phyloP scores from a whole-genome alignment of 768 basidiomycete genomes.

The Russula sp. region DNA sequence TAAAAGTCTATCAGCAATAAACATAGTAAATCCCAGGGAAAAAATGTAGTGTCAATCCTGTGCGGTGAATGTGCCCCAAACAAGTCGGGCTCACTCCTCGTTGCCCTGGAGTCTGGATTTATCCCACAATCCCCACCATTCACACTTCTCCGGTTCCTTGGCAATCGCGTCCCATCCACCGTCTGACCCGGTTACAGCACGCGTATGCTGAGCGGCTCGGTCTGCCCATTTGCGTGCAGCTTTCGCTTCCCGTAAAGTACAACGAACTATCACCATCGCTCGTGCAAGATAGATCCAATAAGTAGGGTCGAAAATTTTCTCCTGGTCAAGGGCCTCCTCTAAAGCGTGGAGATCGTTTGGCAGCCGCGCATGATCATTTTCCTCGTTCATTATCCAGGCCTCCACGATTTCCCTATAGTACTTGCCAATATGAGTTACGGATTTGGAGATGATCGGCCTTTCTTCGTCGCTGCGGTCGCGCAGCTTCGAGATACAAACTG shows the following conservation, averaged over 20 bases:
- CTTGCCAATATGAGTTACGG: not conserved
- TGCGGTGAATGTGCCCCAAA: not conserved
- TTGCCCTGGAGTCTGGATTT: conserved; percentile 5
- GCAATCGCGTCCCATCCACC: conserved; percentile 23
- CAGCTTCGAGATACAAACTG: conserved; percentile 31
- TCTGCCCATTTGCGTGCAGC: conserved; percentile 13
- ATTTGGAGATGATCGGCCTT: not conserved
- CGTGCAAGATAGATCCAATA: conserved; percentile 8
- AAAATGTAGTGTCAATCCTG: not conserved
- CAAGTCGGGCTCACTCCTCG: not conserved
- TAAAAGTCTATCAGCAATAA: not conserved
- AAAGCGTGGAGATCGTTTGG: conserved; percentile 1
- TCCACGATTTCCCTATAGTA: conserved; percentile 16
- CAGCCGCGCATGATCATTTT: conserved; percentile 4
- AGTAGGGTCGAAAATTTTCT: conserved; percentile 13
- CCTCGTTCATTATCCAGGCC: conserved; percentile 8
- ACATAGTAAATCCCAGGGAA: not conserved
- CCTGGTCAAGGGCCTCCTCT: not conserved
- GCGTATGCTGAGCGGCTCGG: conserved; percentile 16
- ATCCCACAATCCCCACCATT: conserved; percentile 18
- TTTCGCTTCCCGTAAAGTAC: conserved; percentile 5
- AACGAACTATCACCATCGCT: conserved; percentile 1
- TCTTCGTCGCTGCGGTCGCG: conserved; percentile 26
- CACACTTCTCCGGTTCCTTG: conserved; percentile 15
- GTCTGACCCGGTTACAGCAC: conserved; percentile 15